phyloP scores from a whole-genome alignment of 306 rosid species.

The cucumber (Cucumis sativus) region DNA sequence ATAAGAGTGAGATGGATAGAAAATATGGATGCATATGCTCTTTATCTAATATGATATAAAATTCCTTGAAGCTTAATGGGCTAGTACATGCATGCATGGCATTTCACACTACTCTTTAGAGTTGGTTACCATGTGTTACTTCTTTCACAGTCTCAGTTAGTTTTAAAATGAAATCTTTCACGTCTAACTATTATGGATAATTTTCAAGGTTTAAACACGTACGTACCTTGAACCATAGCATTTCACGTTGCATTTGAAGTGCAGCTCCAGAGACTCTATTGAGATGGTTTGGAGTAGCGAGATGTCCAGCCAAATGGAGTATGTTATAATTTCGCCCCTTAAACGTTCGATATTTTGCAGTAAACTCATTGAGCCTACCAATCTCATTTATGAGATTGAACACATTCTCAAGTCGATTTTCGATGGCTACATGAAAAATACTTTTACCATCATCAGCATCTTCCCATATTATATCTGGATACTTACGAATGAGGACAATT shows the following conservation, averaged over 20 bases:
- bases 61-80: no score
- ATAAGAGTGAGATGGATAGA: no score
- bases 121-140: no score
- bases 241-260: constrained; percentile 23
- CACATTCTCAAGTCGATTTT: constrained; percentile 13
- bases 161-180: no score
- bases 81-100: no score
- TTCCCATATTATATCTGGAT: constrained; percentile 17
- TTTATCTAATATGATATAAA: no score
- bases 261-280: constrained; percentile 20
- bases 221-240: constrained; percentile 18
- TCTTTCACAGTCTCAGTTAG: no score
- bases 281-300: constrained; percentile 10
- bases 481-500: not conserved
- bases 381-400: constrained; percentile 16
- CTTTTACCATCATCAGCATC: constrained; percentile 12
- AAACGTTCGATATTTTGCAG: not conserved
- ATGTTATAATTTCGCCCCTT: not conserved
- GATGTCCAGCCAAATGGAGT: constrained; percentile 11
- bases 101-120: no score
- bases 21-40: no score
- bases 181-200: no score
- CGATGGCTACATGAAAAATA: constrained; percentile 14
- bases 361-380: constrained; percentile 4
- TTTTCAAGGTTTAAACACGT: not conserved